Percentiles rank a stretch among this genome's conserved stretches.
These are phyloP conservation scores for Agrostemma githago DNA, from an alignment of 148 eudicot genomes.

Conservation along the genomic window DNA sequence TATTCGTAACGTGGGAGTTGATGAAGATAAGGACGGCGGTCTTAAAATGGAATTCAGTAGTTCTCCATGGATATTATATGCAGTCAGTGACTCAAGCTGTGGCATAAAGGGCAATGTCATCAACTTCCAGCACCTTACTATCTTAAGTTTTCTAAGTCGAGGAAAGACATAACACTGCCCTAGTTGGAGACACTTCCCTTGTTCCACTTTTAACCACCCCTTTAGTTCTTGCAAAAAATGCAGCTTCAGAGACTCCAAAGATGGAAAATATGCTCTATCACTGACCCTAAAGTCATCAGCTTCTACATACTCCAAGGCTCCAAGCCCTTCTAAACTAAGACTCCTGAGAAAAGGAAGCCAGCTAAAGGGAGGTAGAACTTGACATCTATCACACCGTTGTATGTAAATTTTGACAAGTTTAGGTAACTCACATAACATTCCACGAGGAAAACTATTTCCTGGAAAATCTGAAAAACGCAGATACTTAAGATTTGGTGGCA, in stretches of 20 bases:
- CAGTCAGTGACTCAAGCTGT: slow-evolving; percentile 13
- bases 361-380: slow-evolving; percentile 16
- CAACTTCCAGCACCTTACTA: slow-evolving; percentile 9
- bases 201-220: slow-evolving; percentile 10
- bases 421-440: background rate
- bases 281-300: background rate
- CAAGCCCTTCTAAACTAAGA: slow-evolving; percentile 4
- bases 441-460: slow-evolving; percentile 4
- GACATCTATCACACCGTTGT: background rate
- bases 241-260: slow-evolving; percentile 5
- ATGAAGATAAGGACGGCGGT: background rate
- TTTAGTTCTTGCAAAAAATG: background rate
- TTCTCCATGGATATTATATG: background rate
- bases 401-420: slow-evolving; percentile 6
- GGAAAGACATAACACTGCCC: slow-evolving; percentile 9
- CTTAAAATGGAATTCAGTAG: background rate
- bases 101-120: slow-evolving; percentile 15
- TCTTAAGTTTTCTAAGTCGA: slow-evolving; percentile 8
- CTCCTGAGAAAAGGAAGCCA: slow-evolving; percentile 14
- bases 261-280: slow-evolving; percentile 1
- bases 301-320: slow-evolving; percentile 15
- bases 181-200: background rate
- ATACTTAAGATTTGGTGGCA: background rate
- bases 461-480: background rate
- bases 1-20: too few species aligned